Evolutionary conservation across 495 filamentous ascomycete genomes (phyloP).

Genomic region (Podospora pseudopauciseta): DNA sequence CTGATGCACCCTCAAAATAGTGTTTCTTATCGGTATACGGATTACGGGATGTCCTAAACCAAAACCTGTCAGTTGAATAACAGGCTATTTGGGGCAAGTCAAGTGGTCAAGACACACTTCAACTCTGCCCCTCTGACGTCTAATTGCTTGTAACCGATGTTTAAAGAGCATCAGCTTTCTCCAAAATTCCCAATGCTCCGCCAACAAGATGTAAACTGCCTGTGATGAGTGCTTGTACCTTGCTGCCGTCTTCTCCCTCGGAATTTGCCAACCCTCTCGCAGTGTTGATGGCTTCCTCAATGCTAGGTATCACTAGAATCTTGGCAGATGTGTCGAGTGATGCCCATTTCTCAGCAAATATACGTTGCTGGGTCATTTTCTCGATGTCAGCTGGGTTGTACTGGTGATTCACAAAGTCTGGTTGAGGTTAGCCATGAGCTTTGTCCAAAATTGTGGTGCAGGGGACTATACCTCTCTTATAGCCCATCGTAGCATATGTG

Average conservation of each 20-base stretch:
- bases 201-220: constrained; percentile 90
- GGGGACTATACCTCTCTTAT: constrained; percentile 46
- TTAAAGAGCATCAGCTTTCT: constrained; percentile 41
- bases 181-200: constrained; percentile 51
- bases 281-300: constrained; percentile 79
- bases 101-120: no score
- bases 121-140: no score
- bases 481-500: constrained; percentile 68
- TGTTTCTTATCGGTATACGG: no score
- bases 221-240: constrained; percentile 55
- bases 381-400: constrained; percentile 63
- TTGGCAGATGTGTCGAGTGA: constrained; percentile 58
- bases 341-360: constrained; percentile 69
- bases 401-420: constrained; percentile 74
- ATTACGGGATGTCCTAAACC: no score
- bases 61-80: no score
- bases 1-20: no score
- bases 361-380: constrained; percentile 67
- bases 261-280: constrained; percentile 43
- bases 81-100: no score
- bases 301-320: constrained; percentile 66
- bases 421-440: background rate
- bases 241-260: constrained; percentile 16
- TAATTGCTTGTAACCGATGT: background rate
- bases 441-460: constrained; percentile 19